Evolutionary conservation across 2,329 filamentous ascomycete species (phyloP).

Genomic region (Didymella lethalis): DNA sequence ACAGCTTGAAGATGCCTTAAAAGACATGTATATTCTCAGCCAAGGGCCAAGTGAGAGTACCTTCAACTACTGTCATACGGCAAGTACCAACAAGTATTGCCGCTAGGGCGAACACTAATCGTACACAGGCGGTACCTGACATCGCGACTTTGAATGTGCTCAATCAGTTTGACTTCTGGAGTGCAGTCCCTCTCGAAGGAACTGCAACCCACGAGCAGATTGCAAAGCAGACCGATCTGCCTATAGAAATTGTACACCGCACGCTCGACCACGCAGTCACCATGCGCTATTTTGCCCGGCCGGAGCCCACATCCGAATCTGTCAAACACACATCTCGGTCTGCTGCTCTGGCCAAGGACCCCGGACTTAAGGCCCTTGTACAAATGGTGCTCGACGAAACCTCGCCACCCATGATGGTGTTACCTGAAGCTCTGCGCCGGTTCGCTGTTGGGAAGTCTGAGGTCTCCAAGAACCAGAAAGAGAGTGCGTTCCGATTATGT

Average conservation of each 20-base stretch:
- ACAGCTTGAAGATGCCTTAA: conserved; percentile 56
- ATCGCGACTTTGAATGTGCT: background rate
- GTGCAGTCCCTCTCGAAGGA: background rate
- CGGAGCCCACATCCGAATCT: background rate
- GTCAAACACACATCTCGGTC: background rate
- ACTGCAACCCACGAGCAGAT: background rate
- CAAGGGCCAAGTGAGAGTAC: conserved; percentile 61
- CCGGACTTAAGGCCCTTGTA: background rate
- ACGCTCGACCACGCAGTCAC: background rate
- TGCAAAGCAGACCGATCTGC: background rate
- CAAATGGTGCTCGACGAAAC: background rate
- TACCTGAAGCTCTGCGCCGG: background rate
- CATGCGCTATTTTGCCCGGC: background rate
- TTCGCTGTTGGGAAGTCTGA: background rate
- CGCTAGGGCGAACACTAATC: background rate
- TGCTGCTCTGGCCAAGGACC: background rate
- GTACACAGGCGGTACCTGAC: background rate
- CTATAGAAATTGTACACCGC: background rate
- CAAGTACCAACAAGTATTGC: background rate
- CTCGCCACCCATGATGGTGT: background rate
- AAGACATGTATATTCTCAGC: conserved; percentile 57
- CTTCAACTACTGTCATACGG: conserved; percentile 40
- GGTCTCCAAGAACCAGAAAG: background rate
- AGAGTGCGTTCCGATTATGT: background rate
- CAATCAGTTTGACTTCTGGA: background rate